A percentile compares a stretch with the other conserved stretches of the same genome.
These are phyloP conservation scores for Leavenworthia alabamica DNA, from an alignment of 345 rosid genomes.

Conservation along the genomic window DNA sequence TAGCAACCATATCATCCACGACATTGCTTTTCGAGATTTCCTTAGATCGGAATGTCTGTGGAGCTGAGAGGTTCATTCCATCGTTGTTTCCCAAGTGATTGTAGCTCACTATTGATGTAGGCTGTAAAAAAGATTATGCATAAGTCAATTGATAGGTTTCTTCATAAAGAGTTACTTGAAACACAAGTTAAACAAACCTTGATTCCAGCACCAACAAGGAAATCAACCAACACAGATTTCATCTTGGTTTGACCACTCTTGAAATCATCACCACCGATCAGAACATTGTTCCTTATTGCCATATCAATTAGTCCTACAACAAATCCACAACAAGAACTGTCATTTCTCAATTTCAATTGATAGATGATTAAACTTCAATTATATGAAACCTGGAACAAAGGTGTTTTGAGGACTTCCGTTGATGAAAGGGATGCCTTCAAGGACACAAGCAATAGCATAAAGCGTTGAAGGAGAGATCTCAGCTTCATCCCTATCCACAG, in stretches of 20 bases:
- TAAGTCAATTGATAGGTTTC: too few species aligned
- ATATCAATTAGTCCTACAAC: conserved; percentile 66
- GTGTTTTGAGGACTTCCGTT: conserved; percentile 99
- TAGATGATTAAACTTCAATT: background rate
- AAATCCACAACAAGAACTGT: background rate
- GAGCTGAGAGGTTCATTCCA: conserved; percentile 98
- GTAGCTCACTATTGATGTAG: conserved; percentile 96
- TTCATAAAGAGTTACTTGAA: background rate
- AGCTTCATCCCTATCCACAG: conserved; percentile 66
- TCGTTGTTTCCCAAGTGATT: conserved; percentile 95
- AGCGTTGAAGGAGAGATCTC: conserved; percentile 98
- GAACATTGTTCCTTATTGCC: conserved; percentile 66
- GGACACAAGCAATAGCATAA: conserved; percentile 77
- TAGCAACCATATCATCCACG: conserved; percentile 95
- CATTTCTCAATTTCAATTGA: background rate
- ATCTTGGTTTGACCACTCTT: conserved; percentile 99
- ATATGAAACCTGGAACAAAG: conserved; percentile 53
- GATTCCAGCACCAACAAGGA: conserved; percentile 97
- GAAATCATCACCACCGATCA: conserved; percentile 98
- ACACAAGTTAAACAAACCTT: conserved; percentile 45
- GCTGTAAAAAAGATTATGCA: conserved; percentile 35
- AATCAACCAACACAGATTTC: conserved; percentile 94
- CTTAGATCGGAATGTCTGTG: conserved; percentile 90
- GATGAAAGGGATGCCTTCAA: conserved; percentile 82
- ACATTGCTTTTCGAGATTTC: conserved; percentile 96